phyloP scores from a whole-genome alignment of 441 rosid species.

The Pelargonium cotyledonis region DNA sequence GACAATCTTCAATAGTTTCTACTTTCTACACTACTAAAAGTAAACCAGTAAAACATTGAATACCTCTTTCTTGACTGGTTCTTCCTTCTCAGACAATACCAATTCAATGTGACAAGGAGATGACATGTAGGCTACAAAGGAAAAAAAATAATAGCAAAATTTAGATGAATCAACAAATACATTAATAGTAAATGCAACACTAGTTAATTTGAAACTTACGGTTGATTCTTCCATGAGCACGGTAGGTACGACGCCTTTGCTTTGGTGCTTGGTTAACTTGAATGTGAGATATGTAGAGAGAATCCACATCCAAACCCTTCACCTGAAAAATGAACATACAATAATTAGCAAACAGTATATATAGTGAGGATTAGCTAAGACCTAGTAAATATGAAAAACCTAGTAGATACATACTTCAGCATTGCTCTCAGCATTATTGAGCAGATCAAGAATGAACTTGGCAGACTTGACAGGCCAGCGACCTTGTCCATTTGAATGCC shows the following conservation, averaged over 20 bases:
- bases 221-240: slow-evolving; percentile 96
- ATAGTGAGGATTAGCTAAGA: not conserved
- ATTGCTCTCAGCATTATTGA: slow-evolving; percentile 92
- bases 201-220: slow-evolving; percentile 40
- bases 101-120: slow-evolving; percentile 94
- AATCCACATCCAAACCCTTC: slow-evolving; percentile 89
- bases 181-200: not conserved
- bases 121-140: slow-evolving; percentile 78
- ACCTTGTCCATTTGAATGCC: slow-evolving; percentile 57
- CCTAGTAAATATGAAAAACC: not conserved
- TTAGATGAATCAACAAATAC: not conserved
- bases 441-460: slow-evolving; percentile 65
- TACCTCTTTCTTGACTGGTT: slow-evolving; percentile 92
- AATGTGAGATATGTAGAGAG: slow-evolving; percentile 74
- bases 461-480: slow-evolving; percentile 87
- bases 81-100: slow-evolving; percentile 85
- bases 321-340: slow-evolving; percentile 39
- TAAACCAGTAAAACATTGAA: not conserved
- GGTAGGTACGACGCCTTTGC: slow-evolving; percentile 82
- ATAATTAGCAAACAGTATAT: not conserved
- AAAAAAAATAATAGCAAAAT: not conserved
- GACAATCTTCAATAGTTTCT: not conserved
- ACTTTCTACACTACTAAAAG: no score
- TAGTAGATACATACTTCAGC: slow-evolving; percentile 50
- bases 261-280: slow-evolving; percentile 96